Conservation (phyloP, 129 eudicot species). For the Mikania micrantha region DNA sequence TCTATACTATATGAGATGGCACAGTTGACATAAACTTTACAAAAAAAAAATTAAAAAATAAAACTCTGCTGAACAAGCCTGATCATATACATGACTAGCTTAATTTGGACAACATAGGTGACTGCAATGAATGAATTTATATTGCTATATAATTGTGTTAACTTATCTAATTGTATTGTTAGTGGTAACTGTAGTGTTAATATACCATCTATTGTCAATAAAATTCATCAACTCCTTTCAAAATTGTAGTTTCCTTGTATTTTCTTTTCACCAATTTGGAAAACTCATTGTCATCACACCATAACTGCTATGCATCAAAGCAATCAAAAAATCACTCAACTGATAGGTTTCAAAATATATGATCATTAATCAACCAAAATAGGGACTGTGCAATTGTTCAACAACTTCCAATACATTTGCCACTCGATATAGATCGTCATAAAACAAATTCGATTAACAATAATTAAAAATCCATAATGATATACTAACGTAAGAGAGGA, state of each 20-base stretch:
- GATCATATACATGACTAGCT: too few species aligned
- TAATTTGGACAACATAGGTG: too few species aligned
- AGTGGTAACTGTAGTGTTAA: neutral
- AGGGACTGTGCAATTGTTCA: neutral
- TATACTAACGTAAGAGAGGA: neutral
- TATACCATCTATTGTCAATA: neutral
- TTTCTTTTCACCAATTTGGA: neutral
- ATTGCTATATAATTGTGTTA: too few species aligned
- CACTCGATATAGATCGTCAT: neutral
- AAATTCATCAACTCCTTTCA: neutral
- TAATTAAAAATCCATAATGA: neutral
- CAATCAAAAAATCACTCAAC: neutral
- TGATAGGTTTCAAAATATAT: neutral
- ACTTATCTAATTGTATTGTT: neutral
- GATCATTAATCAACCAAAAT: neutral
- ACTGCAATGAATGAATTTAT: too few species aligned
- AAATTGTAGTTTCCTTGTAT: neutral
- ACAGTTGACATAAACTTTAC: neutral
- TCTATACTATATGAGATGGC: neutral
- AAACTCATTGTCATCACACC: conserved; percentile 1
- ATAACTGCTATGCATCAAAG: neutral
- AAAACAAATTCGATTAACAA: conserved; percentile 2
- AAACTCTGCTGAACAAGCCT: neutral
- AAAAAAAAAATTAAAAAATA: neutral
- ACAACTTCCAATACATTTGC: neutral